Base-by-base conservation (phyloP, 2,329 filamentous ascomycete species). In the Alternaria metachromatica region DNA sequence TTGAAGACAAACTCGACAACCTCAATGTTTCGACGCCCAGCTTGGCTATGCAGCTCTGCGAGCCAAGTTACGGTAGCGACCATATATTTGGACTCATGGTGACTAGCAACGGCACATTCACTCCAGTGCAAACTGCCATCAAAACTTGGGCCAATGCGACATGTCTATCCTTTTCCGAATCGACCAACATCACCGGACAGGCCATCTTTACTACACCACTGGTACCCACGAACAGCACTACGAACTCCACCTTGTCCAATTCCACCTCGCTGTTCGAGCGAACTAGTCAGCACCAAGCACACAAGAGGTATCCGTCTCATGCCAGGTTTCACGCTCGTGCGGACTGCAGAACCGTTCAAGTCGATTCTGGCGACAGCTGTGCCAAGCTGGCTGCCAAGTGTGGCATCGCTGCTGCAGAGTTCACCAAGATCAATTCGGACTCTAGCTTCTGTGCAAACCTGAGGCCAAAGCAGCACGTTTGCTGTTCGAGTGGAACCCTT, bases 401-500 rank as follows among this genome's bases (percentile, higher is more conserved):
- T 25, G 33, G 51, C 4, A 55, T 55, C 33, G 44, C 30, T 9
- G 9, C 20, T n/a, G 20, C 30, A 2, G 33, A 55, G 11, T 55
- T 55, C 33, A 26, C n/a, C 13, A 43, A 26, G 15, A 21, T 33
- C 6, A 55, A 55, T 13, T 25, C 51, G 9, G 37, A 43, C 10
- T 25, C 30, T 1, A 18, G 41, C 21, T 33, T 44, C 7, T 55
- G 33, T 21, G 23, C 18, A 6, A 28, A n/a, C 2, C 8, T 55
- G 2, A 20, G 13, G 2, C 10, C 10, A 23, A 59, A 60, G 1
- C 58, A 69, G 18, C 37, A 55, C 4, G 67, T 68, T 26, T 68
- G 65, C 44, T 70, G 65, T 37, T 59, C 57, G 3, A 30, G 12
- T 20, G 64, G 68, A 9, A 66, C 54, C 5, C 13, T 28, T 8